A percentile compares a stretch with the other conserved stretches of the same genome.
These are phyloP conservation scores for Darksidea phi DNA, from an alignment of 495 filamentous ascomycete genomes.

Conservation along the genomic window DNA sequence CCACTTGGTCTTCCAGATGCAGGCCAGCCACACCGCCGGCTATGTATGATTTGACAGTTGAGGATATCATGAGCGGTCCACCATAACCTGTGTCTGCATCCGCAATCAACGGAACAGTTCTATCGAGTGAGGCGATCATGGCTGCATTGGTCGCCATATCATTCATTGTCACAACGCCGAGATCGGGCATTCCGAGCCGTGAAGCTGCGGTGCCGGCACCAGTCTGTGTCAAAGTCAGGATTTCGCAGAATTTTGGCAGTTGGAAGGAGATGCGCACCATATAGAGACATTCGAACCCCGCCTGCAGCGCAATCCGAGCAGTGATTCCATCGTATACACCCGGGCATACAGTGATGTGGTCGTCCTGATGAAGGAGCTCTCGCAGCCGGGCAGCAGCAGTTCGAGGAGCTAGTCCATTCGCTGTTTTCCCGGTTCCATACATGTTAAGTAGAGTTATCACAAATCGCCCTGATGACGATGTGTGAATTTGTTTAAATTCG, in stretches of 20 bases:
- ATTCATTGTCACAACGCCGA: constrained; percentile 56
- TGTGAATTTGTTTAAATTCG: too few relatives aligned
- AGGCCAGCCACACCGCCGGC: constrained; percentile 60
- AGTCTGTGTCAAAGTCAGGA: constrained; percentile 48
- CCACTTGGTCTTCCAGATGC: constrained; percentile 65
- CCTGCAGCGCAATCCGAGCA: constrained; percentile 57
- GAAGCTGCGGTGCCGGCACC: constrained; percentile 62
- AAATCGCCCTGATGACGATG: too few relatives aligned
- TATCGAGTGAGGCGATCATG: constrained; percentile 61
- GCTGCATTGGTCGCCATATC: constrained; percentile 62
- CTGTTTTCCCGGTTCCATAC: background rate
- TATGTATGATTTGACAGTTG: constrained; percentile 58
- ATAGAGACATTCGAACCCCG: constrained; percentile 60
- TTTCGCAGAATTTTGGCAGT: constrained; percentile 10
- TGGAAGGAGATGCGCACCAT: constrained; percentile 49
- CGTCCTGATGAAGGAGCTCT: background rate
- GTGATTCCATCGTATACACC: constrained; percentile 65
- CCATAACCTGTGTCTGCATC: constrained; percentile 67
- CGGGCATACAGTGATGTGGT: constrained; percentile 46
- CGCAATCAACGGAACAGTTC: constrained; percentile 57
- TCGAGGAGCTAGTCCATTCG: background rate
- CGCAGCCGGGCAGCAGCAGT: background rate
- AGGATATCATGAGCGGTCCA: constrained; percentile 57
- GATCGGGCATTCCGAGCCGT: constrained; percentile 58
- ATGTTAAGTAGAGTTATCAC: too few relatives aligned